Evolutionary conservation across 805 yeast species (phyloP).

Genomic region (Candida maesae): DNA sequence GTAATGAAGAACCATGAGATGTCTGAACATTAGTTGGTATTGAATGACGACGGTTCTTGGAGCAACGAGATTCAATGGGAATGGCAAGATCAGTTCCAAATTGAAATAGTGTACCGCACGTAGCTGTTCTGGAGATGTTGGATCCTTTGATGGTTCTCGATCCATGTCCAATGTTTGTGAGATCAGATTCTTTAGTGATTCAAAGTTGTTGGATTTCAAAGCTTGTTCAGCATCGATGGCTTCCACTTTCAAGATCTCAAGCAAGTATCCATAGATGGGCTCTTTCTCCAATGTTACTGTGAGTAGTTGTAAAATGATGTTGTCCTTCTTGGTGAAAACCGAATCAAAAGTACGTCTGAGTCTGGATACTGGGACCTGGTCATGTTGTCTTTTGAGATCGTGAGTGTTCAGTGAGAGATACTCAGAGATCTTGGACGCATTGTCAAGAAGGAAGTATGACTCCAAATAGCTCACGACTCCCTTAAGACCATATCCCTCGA

Average conservation of each 20-base stretch:
- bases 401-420: slow-evolving; percentile 47
- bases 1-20: slow-evolving; percentile 59
- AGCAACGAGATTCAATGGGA: slow-evolving; percentile 77
- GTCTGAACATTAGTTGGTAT: slow-evolving; percentile 76
- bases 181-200: slow-evolving; percentile 41
- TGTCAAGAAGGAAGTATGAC: slow-evolving; percentile 52
- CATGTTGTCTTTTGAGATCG: slow-evolving; percentile 47
- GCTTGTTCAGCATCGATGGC: slow-evolving; percentile 53
- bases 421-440: slow-evolving; percentile 46
- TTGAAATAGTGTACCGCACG: slow-evolving; percentile 49
- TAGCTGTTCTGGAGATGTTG: slow-evolving; percentile 31
- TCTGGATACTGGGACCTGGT: slow-evolving; percentile 28
- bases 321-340: slow-evolving; percentile 14
- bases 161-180: slow-evolving; percentile 35
- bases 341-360: slow-evolving; percentile 31
- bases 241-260: slow-evolving; percentile 48
- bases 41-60: slow-evolving; percentile 69
- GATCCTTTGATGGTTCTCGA: slow-evolving; percentile 11
- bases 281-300: slow-evolving; percentile 39
- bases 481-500: slow-evolving; percentile 54
- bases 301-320: slow-evolving; percentile 28
- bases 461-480: slow-evolving; percentile 48
- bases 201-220: slow-evolving; percentile 41
- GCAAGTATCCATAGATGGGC: slow-evolving; percentile 37
- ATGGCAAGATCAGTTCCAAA: slow-evolving; percentile 66